phyloP scores from a whole-genome alignment of 306 rosid genomes.

The Arachis hypogaea region DNA sequence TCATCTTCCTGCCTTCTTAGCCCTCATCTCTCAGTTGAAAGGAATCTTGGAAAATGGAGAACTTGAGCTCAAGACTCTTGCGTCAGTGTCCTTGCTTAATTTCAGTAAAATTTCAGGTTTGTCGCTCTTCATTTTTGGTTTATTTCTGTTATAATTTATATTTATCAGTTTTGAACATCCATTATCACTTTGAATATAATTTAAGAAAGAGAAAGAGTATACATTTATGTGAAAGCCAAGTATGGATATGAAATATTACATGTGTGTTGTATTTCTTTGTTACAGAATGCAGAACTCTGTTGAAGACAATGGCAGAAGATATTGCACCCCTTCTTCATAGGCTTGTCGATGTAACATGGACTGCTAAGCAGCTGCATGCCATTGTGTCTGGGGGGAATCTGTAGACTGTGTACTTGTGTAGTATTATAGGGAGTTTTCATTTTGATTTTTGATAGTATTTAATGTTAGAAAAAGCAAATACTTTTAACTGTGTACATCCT shows the following conservation, averaged over 20 bases:
- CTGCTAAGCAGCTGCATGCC: slow-evolving; percentile 62
- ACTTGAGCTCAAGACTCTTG: slow-evolving; percentile 67
- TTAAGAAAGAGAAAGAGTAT: not conserved
- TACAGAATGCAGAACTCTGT: slow-evolving; percentile 66
- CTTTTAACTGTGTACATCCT: slow-evolving; percentile 24
- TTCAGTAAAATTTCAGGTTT: slow-evolving; percentile 81
- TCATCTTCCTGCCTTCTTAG: slow-evolving; percentile 57
- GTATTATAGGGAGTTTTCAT: slow-evolving; percentile 15
- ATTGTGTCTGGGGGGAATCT: slow-evolving; percentile 47
- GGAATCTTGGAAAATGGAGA: slow-evolving; percentile 52
- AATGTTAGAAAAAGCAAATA: slow-evolving; percentile 15
- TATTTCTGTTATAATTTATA: not conserved
- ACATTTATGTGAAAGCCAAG: not conserved
- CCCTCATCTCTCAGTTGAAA: slow-evolving; percentile 56
- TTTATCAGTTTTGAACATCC: not conserved
- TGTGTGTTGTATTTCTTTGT: not conserved
- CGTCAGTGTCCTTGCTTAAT: slow-evolving; percentile 70
- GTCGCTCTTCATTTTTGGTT: slow-evolving; percentile 4
- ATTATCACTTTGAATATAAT: not conserved
- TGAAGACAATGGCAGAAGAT: slow-evolving; percentile 65
- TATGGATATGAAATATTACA: slow-evolving; percentile 1
- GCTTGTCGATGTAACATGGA: slow-evolving; percentile 64
- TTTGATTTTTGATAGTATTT: slow-evolving; percentile 16
- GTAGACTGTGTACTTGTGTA: slow-evolving; percentile 33
- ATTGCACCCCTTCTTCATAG: slow-evolving; percentile 56